Conservation (phyloP, 805 yeast species). For the Candida awuae region DNA sequence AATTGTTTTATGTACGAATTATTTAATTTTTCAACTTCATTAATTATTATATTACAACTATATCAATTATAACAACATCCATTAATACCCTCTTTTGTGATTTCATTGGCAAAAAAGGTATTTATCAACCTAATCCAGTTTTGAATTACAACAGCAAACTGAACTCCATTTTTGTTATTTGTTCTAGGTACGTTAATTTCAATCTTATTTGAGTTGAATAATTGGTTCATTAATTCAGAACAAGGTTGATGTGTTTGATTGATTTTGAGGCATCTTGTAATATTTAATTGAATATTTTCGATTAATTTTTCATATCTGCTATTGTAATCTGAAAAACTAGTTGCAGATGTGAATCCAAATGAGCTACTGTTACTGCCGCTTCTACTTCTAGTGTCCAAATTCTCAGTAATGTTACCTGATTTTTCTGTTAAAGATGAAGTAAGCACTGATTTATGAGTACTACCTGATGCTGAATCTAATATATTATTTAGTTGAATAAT, state of each 20-base stretch:
- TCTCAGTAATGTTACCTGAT: not conserved
- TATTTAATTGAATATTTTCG: slow-evolving; percentile 16
- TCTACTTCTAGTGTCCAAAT: slow-evolving; percentile 1
- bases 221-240: slow-evolving; percentile 11
- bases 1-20: not conserved
- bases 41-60: too few species aligned
- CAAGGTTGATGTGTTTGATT: slow-evolving; percentile 15
- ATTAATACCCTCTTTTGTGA: slow-evolving; percentile 19
- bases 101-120: slow-evolving; percentile 12
- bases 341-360: slow-evolving; percentile 3
- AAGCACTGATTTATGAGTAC: too few species aligned
- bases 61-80: slow-evolving; percentile 22
- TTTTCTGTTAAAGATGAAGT: not conserved
- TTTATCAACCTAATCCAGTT: slow-evolving; percentile 21
- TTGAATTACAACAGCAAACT: slow-evolving; percentile 12
- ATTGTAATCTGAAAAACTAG: slow-evolving; percentile 19
- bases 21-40: not conserved
- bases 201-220: slow-evolving; percentile 7
- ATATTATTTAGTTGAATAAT: slow-evolving; percentile 20
- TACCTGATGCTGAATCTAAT: too few species aligned
- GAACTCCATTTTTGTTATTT: slow-evolving; percentile 6
- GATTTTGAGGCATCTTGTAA: slow-evolving; percentile 14
- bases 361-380: slow-evolving; percentile 1
- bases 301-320: slow-evolving; percentile 19
- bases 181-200: slow-evolving; percentile 15